phyloP scores from a whole-genome alignment of 75 land plant species.

The Adiantum capillusveneris region DNA sequence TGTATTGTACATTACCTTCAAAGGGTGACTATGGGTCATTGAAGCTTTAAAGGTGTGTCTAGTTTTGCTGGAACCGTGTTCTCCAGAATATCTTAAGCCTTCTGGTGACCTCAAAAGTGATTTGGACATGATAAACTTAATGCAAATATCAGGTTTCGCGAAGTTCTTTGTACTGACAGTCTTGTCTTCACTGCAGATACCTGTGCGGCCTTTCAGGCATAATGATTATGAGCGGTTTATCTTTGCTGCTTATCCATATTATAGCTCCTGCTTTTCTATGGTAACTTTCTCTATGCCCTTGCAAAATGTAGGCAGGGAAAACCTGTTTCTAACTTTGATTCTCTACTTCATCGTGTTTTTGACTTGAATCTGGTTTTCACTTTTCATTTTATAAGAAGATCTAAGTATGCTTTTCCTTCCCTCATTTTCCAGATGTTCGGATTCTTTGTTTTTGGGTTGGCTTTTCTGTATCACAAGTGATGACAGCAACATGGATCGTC shows the following conservation, averaged over 20 bases:
- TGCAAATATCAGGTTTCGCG: not conserved
- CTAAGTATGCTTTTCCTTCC: not conserved
- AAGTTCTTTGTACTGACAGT: not conserved
- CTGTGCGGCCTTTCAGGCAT: slow-evolving; percentile 90
- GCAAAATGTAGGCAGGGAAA: not conserved
- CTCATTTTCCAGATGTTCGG: slow-evolving; percentile 70
- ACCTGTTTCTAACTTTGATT: not conserved
- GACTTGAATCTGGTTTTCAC: not conserved
- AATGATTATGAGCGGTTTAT: slow-evolving; percentile 97
- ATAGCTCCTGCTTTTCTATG: slow-evolving; percentile 81
- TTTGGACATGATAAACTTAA: not conserved
- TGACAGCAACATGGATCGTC: no score
- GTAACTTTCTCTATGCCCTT: slow-evolving; percentile 24
- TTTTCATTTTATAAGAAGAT: no score
- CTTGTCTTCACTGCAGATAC: slow-evolving; percentile 56
- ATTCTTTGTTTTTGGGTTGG: slow-evolving; percentile 74
- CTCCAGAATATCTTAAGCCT: no score
- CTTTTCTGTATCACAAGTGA: slow-evolving; percentile 78
- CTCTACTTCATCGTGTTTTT: not conserved
- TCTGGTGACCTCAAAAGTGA: no score
- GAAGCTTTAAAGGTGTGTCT: no score
- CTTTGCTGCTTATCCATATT: slow-evolving; percentile 81
- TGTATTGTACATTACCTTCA: no score
- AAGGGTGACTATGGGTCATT: no score
- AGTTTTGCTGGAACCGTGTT: no score